phyloP scores from a whole-genome alignment of 2,329 filamentous ascomycete genomes.

The Pestalotiopsis sp. region DNA sequence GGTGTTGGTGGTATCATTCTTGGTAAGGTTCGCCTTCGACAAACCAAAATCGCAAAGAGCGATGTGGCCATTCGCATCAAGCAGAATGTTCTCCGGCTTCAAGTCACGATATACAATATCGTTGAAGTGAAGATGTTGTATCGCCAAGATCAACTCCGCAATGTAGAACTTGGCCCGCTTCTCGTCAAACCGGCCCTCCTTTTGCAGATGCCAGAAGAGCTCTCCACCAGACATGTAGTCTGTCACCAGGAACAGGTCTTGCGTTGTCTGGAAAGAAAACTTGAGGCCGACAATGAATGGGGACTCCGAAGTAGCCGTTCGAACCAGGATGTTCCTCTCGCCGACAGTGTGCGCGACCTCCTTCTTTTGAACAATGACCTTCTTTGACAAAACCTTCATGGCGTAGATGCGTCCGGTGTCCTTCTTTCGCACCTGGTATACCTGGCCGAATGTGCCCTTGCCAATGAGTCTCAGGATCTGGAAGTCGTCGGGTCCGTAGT shows the following conservation, averaged over 20 bases:
- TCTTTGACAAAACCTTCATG: constrained; percentile 99
- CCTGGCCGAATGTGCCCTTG: constrained; percentile 97
- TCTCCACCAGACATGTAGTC: constrained; percentile 99
- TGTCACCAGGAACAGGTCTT: constrained; percentile 96
- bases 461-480: constrained; percentile 95
- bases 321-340: constrained; percentile 94
- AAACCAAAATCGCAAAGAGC: constrained; percentile 96
- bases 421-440: constrained; percentile 97
- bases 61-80: constrained; percentile 97
- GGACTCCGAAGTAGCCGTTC: constrained; percentile 93
- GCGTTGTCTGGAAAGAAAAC: constrained; percentile 97
- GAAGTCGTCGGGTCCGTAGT: constrained; percentile 94
- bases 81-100: constrained; percentile 95
- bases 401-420: constrained; percentile 96
- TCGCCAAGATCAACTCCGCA: constrained; percentile 91
- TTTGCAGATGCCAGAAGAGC: constrained; percentile 97
- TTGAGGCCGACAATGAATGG: constrained; percentile 98
- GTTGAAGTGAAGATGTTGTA: constrained; percentile 93
- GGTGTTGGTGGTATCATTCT: constrained; percentile 97
- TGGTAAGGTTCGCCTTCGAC: constrained; percentile 95
- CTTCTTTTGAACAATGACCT: constrained; percentile 99
- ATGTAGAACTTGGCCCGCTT: constrained; percentile 98
- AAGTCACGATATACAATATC: constrained; percentile 98
- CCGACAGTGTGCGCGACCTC: constrained; percentile 97
- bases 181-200: constrained; percentile 94